A percentile compares a stretch with the other conserved stretches of the same genome.
Evolutionary conservation across 257 asterid genomes (phyloP).

Genomic region (Fraxinus quadrangulata): DNA sequence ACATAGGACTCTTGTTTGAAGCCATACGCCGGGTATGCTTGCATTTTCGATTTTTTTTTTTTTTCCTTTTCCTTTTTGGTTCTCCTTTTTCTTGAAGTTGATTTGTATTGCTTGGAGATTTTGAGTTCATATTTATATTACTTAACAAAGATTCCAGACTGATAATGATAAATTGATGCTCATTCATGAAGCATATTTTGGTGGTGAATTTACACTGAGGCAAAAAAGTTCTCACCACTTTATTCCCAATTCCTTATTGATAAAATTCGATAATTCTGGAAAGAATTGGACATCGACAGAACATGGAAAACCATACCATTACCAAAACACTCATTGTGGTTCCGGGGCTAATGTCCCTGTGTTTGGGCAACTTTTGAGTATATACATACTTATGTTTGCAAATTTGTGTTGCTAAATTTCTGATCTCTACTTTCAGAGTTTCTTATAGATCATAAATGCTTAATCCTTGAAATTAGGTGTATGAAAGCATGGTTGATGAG

Average conservation of each 20-base stretch:
- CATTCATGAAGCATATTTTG: not conserved
- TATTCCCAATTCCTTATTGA: not conserved
- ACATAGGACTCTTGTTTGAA: not conserved
- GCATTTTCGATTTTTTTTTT: not conserved
- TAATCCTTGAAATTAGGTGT: no score
- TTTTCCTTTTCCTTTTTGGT: not conserved
- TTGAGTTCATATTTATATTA: not conserved
- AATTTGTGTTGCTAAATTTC: no score
- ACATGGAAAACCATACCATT: no score
- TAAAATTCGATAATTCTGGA: no score
- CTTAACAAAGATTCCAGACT: not conserved
- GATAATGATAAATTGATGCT: not conserved
- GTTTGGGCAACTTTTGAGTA: no score
- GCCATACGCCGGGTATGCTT: not conserved
- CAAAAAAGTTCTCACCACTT: not conserved
- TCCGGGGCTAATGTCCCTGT: no score
- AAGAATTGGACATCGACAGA: no score
- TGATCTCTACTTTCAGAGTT: no score
- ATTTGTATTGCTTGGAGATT: not conserved
- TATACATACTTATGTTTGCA: no score
- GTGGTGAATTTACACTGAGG: not conserved
- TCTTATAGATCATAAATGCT: no score
- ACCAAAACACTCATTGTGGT: no score
- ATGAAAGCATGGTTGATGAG: no score
- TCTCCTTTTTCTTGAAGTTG: not conserved